These are phyloP conservation scores for Talaromyces sp. DNA, from an alignment of 2,329 filamentous ascomycete genomes.

Conservation along the genomic window DNA sequence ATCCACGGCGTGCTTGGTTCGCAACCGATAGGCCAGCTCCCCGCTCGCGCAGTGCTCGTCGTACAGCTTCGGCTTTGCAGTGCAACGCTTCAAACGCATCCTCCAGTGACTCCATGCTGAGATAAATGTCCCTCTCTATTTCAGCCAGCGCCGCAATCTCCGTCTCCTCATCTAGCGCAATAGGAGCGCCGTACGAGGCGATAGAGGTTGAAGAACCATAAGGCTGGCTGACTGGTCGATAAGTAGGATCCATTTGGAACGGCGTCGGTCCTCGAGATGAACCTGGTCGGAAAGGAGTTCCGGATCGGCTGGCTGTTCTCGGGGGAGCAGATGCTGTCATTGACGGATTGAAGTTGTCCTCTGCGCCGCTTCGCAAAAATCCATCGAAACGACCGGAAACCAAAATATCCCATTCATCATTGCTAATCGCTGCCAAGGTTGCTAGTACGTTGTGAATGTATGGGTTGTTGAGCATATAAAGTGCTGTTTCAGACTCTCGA, in stretches of 20 bases:
- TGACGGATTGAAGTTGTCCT: constrained; percentile 41
- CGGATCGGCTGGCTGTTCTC: constrained; percentile 36
- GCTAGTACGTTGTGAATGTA: constrained; percentile 79
- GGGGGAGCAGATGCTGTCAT: constrained; percentile 18
- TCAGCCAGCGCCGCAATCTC: constrained; percentile 87
- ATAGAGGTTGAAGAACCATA: constrained; percentile 35
- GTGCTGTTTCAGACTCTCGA: constrained; percentile 77
- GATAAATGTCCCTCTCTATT: constrained; percentile 87
- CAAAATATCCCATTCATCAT: constrained; percentile 94
- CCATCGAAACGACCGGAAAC: constrained; percentile 92
- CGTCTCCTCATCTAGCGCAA: constrained; percentile 88
- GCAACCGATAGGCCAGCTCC: constrained; percentile 64
- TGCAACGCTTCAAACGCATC: constrained; percentile 93
- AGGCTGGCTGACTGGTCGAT: constrained; percentile 35
- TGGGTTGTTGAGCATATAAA: constrained; percentile 79
- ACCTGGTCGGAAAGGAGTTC: constrained; percentile 27
- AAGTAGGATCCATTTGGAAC: constrained; percentile 32
- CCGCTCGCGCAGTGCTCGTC: constrained; percentile 72
- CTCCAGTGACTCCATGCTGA: constrained; percentile 89
- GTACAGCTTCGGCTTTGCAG: constrained; percentile 72
- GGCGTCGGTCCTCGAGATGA: constrained; percentile 31
- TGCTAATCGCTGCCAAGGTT: constrained; percentile 80
- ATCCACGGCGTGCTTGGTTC: constrained; percentile 39
- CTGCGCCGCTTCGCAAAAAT: constrained; percentile 89
- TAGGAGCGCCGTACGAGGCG: constrained; percentile 62